Base-by-base conservation (phyloP, 2,329 filamentous ascomycete genomes). In the Paecilomyces fulvus region DNA sequence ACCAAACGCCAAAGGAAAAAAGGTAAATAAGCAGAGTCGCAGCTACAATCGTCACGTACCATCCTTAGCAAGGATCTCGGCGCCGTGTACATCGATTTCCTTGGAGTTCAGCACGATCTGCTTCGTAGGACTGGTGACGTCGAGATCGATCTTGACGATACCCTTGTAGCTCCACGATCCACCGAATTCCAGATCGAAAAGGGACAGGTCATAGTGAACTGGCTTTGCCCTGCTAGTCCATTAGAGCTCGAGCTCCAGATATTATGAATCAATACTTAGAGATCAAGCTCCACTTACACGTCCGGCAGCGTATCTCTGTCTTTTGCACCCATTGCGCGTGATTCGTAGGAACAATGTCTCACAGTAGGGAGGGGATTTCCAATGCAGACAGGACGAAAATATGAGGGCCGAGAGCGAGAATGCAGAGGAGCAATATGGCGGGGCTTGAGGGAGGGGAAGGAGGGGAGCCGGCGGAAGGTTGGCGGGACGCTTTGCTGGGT, bases 41-140 rank as follows among this genome's bases (percentile, higher is more conserved):
- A 43, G 37, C 37, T 12, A 14, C 8, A 37, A 23, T 46, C 12
- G 25, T 51, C 31, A 5, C 67, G 50, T 53, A 75, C 72, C 71
- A 64, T 74, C 66, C 57, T 67, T 63, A 20, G 61, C 58, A 23
- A 68, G 56, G n/a, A 74, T 52, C 53, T 73, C 67, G 14, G 82
- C 86, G 59, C 78, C 79, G 61, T 85, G 80, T 43, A 97, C 81
- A 69, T 89, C 88, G 65, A 99, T 82, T 70, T 96, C 86, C 67
- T 94, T 84, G 49, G 88, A 80, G 74, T 99, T 99, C 72, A 97
- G 78, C 48, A 89, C 83, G 60, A 99, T 85, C 63, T 90, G 83
- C 66, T 83, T 89, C 62, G 87, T 88, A 31, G 85, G 77, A 69
- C 86, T 84, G 63, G 81, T 80, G 71, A 97, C 80, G 58, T 87